phyloP scores from a whole-genome alignment of 2,329 filamentous ascomycete genomes.

The Colletotrichum gigasporum region DNA sequence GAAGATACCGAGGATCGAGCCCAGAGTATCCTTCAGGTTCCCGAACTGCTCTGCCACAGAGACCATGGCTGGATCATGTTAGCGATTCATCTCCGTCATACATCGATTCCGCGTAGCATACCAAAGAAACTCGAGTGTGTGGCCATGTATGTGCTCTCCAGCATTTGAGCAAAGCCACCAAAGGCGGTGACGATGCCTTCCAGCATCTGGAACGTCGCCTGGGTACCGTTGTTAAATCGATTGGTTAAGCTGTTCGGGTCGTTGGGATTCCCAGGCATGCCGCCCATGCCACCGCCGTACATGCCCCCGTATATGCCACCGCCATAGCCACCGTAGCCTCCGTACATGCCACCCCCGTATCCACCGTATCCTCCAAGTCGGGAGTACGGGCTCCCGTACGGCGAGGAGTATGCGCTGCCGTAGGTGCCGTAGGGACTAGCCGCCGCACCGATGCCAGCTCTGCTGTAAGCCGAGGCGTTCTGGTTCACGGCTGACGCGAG shows the following conservation, averaged over 20 bases:
- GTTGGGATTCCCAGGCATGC: constrained; percentile 70
- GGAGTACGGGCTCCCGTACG: constrained; percentile 44
- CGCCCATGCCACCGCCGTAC: constrained; percentile 50
- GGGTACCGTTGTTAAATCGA: constrained; percentile 92
- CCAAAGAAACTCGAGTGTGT: constrained; percentile 99
- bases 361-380: constrained; percentile 56
- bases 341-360: constrained; percentile 42
- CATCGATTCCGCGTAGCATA: constrained; percentile 55
- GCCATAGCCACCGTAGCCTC: constrained; percentile 51
- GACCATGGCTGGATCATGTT: constrained; percentile 79
- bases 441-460: constrained; percentile 40
- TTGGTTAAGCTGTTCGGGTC: constrained; percentile 96
- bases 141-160: constrained; percentile 99
- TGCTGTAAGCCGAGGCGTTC: constrained; percentile 85
- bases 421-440: constrained; percentile 58
- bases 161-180: constrained; percentile 97
- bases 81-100: background rate
- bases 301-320: constrained; percentile 45
- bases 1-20: constrained; percentile 94
- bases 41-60: constrained; percentile 98
- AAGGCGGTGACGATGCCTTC: constrained; percentile 97
- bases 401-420: constrained; percentile 49
- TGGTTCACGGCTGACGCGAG: constrained; percentile 85
- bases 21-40: constrained; percentile 90
- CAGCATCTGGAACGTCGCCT: constrained; percentile 97